Conservation (phyloP, 148 eudicot genomes). For the Mesembryanthemum crystallinum region DNA sequence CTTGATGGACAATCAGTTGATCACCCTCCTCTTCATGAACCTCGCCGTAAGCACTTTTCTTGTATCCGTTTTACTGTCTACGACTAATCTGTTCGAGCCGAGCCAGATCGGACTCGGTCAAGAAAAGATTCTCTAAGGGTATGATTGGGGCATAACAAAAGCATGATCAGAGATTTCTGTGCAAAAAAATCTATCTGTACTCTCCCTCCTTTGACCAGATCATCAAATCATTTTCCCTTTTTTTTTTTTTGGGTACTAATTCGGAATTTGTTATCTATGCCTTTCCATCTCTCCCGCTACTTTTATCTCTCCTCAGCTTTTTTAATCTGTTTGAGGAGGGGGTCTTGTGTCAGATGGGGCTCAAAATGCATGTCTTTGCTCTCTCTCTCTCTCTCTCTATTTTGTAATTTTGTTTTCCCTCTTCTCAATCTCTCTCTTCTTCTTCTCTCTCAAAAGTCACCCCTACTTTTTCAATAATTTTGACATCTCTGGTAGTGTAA, state of each 20-base stretch:
- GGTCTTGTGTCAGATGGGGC: constrained; percentile 21
- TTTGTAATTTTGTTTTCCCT: constrained; percentile 3
- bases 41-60: constrained; percentile 60
- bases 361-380: constrained; percentile 32
- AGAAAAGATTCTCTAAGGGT: constrained; percentile 29
- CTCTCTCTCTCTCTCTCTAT: too few species aligned
- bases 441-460: too few species aligned
- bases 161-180: constrained; percentile 27
- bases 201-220: constrained; percentile 29
- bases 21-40: constrained; percentile 42
- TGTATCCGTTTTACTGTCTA: neutral
- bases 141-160: constrained; percentile 35
- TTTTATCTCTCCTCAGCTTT: neutral
- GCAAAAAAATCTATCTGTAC: constrained; percentile 32
- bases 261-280: neutral
- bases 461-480: too few species aligned
- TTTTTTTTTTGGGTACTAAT: neutral
- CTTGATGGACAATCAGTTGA: constrained; percentile 49
- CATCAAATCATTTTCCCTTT: neutral
- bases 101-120: too few species aligned
- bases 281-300: too few species aligned
- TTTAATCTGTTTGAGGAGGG: neutral
- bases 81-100: neutral
- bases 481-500: neutral
- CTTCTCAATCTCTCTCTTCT: neutral